Base-by-base conservation (phyloP, 2,329 filamentous ascomycete species). In the Ophiostoma australiae region DNA sequence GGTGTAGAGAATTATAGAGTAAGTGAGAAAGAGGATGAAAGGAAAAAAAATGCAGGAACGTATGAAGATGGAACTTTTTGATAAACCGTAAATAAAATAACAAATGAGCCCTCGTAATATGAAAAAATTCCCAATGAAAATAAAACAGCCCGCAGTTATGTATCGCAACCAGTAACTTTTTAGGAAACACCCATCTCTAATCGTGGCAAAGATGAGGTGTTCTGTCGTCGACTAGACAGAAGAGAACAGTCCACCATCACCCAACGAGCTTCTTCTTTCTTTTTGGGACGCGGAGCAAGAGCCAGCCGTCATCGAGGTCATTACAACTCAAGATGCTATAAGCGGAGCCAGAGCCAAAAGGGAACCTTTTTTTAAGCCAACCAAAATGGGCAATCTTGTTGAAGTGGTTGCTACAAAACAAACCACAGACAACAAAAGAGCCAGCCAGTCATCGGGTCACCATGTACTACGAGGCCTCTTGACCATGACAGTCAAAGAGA, bases 391-490 rank as follows among this genome's bases (percentile, higher is more conserved):
- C 17, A 52, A 3, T 39, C 13, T 39, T 39, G 37, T 39, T 13
- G 13, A 39, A 11, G 37, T 39, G 13, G 37, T 39, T 31, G 27
- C 3, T 31, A 31, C 27, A 31, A 31, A 37, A 37, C 35, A 37
- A 48, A 48, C n/a, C n/a, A 5, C 20, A n/a, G 23, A 13, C 15
- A 55, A 55, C 48, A 23, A 55, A 11, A 55, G 39, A n/a, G 48
- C 48, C 48, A 23, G 67, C 71, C 69, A 69, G 71, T 72, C 71
- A 72, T 72, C 69, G 70, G 71, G 71, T 70, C 68, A 72, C 41
- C 68, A 65, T 65, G 15, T 65, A 31, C 61, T 35, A 8, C 61
- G 61, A 61, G 61, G 33, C 61, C 15, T 35, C 13, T 15, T 27
- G 23, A 27, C 52, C 52, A 58, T 31, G 52, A 58, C 52, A 58